Evolutionary conservation across 306 rosid genomes (phyloP), one percentile per base, ranked within the genome.

Genomic region (Arachis stenosperma): DNA sequence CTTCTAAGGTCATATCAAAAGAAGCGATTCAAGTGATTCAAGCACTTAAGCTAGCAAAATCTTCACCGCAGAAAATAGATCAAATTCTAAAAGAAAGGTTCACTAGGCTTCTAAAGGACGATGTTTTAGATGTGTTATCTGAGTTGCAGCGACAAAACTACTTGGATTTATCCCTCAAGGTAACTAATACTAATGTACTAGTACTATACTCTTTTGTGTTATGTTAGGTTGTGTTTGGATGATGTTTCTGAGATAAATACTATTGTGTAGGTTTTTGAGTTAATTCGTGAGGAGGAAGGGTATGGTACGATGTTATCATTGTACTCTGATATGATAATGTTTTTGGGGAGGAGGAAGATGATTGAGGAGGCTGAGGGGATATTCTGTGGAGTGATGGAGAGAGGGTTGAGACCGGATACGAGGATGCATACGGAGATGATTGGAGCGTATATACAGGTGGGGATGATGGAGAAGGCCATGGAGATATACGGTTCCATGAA

Each of bases 21-120:
- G 96, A 91, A 70, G 84, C 87, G 43, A 89, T 89, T 74, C 85
- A 86, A 70, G 96, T 81, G 9, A 85, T 87, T 64, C 97, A 89
- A 4, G 83, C 87, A 1, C 87, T 91, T 56, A 91, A 89, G 84
- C 76, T 91, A 4, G 90, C 91, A 2, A 89, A 81, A 78, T 50
- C 78, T 57, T 60, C 75, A 40, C 52, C 76, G 2, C 15, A 73
- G 4, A 87, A 86, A 62, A 22, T 88, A 8, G 70, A 83, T 5
- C 84, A 80, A 11, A 82, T 89, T 17, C 79, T 89, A 65, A 12
- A 55, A 2, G 61, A 65, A n/a, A 84, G 73, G 68, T 78, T 91
- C 75, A 46, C 72, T 22, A 77, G 97, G 74, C 87, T 91, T n/a
- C 50, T 91, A 74, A 85, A 88, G 29, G 67, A 79, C 0, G 97